Conservation (phyloP, 1,284 basidiomycete genomes). For the Trametes pubescens region DNA sequence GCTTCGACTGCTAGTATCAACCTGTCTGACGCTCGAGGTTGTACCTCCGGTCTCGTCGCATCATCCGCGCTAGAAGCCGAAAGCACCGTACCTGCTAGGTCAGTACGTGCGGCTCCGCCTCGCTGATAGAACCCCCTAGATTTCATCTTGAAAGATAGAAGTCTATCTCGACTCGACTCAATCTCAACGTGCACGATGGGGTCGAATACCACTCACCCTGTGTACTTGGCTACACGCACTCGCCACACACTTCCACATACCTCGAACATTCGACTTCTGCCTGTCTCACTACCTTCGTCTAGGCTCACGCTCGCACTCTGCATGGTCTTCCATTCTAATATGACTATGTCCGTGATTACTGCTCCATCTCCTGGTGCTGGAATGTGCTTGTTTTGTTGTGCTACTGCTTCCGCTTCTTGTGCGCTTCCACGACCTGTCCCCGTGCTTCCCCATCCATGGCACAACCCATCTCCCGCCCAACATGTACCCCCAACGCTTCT, state of each 20-base stretch:
- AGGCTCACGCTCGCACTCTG: background rate
- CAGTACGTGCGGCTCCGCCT: background rate
- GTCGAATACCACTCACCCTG: background rate
- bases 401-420: background rate
- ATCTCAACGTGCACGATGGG: background rate
- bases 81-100: background rate
- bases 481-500: background rate
- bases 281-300: background rate
- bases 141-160: background rate
- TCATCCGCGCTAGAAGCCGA: conserved; percentile 5
- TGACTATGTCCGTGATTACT: too few species aligned
- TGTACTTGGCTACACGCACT: background rate
- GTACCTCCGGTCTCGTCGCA: conserved; percentile 11
- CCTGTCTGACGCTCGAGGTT: background rate
- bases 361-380: too few species aligned
- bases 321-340: too few species aligned
- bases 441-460: background rate
- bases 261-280: background rate
- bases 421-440: background rate
- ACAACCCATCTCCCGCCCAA: background rate
- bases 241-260: too few species aligned
- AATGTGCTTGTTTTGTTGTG: background rate
- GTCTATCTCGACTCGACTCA: background rate
- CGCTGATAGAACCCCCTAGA: conserved; percentile 2
- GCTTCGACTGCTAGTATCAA: background rate